Evolutionary conservation across 2,329 filamentous ascomycete genomes (phyloP).

Genomic region (Penicillium decumbens): DNA sequence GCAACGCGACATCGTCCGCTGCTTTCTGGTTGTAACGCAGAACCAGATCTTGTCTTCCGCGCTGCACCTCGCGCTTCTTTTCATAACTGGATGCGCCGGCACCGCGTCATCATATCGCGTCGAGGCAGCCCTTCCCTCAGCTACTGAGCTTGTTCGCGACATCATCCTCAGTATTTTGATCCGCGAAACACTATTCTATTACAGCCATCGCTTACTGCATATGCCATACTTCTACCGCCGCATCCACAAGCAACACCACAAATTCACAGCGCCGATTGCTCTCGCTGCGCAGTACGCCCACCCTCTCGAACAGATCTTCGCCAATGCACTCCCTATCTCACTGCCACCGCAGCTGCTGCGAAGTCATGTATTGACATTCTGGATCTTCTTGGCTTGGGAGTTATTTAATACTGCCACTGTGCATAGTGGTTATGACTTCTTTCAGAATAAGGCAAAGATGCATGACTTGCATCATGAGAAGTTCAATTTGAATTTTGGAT

Average conservation of each 20-base stretch:
- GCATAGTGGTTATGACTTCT: conserved; percentile 57
- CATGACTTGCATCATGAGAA: conserved; percentile 58
- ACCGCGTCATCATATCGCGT: conserved; percentile 38
- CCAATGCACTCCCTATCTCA: conserved; percentile 51
- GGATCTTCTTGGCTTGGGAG: conserved; percentile 48
- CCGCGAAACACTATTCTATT: conserved; percentile 55
- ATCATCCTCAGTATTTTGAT: conserved; percentile 41
- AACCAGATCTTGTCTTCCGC: conserved; percentile 46
- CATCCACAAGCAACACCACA: conserved; percentile 56
- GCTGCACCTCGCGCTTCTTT: conserved; percentile 29
- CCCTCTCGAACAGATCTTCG: conserved; percentile 53
- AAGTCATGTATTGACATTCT: conserved; percentile 52
- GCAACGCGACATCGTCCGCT: conserved; percentile 43
- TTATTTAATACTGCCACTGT: conserved; percentile 52
- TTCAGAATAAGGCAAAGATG: conserved; percentile 42
- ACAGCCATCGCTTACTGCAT: conserved; percentile 53
- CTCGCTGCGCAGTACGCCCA: conserved; percentile 56
- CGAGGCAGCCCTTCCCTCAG: conserved; percentile 35
- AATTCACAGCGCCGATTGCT: conserved; percentile 53
- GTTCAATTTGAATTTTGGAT: conserved; percentile 53
- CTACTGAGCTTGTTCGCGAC: conserved; percentile 39
- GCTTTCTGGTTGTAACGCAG: conserved; percentile 43
- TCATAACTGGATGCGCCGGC: conserved; percentile 10
- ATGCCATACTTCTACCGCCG: conserved; percentile 45
- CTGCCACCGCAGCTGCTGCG: conserved; percentile 47